A percentile compares a stretch with the other conserved stretches of the same genome.
These are phyloP conservation scores for Lachancea sp. DNA, from an alignment of 805 yeast genomes.

Conservation along the genomic window DNA sequence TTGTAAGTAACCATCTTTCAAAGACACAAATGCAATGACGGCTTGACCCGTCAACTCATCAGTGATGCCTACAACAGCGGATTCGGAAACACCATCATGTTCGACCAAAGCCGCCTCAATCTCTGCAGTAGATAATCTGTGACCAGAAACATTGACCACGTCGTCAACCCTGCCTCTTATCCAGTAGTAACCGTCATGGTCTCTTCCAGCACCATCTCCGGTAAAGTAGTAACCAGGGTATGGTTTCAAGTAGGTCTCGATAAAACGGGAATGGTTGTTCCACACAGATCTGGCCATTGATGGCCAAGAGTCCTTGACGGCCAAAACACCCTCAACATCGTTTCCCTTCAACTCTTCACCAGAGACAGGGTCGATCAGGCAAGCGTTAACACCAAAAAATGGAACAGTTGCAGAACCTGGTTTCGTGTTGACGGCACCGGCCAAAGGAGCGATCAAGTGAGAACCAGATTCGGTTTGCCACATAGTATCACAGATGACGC, in stretches of 20 bases:
- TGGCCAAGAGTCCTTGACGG: conserved; percentile 90
- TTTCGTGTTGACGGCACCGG: conserved; percentile 91
- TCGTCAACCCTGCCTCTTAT: conserved; percentile 98
- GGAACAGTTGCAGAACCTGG: conserved; percentile 98
- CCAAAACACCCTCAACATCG: conserved; percentile 94
- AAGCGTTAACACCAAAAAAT: conserved; percentile 90
- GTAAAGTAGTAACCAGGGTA: conserved; percentile 93
- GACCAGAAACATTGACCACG: conserved; percentile 96
- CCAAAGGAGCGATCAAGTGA: conserved; percentile 87
- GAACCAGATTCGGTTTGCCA: conserved; percentile 99
- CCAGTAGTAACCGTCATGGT: conserved; percentile 94
- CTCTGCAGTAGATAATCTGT: conserved; percentile 96
- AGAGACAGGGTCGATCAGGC: conserved; percentile 85
- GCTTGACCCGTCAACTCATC: conserved; percentile 98
- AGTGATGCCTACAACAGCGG: conserved; percentile 93
- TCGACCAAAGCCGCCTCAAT: conserved; percentile 87
- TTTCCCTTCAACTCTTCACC: conserved; percentile 81
- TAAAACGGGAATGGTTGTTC: conserved; percentile 77
- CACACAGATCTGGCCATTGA: conserved; percentile 97
- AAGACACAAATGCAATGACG: conserved; percentile 86
- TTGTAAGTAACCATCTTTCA: conserved; percentile 46
- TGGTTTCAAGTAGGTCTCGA: conserved; percentile 89
- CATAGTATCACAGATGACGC: conserved; percentile 92
- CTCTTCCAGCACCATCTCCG: conserved; percentile 98
- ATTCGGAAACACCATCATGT: conserved; percentile 76